These are phyloP conservation scores for Rosa rugosa DNA, from an alignment of 306 rosid genomes.

Conservation along the genomic window DNA sequence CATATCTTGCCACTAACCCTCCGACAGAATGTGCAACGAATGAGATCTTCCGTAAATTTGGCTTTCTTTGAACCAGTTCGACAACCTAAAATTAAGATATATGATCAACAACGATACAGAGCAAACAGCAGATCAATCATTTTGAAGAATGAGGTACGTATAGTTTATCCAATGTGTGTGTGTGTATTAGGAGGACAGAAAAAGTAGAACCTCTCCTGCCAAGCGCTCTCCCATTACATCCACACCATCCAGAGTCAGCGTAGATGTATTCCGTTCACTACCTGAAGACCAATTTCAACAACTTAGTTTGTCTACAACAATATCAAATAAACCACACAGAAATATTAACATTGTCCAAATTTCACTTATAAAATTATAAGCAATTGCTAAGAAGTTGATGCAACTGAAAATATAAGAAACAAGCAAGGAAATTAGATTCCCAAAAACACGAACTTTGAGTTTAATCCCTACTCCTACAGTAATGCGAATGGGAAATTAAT, in stretches of 20 bases:
- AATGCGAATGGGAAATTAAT: neutral
- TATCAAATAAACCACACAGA: neutral
- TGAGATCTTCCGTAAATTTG: conserved; percentile 70
- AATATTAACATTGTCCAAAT: neutral
- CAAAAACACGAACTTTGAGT: conserved; percentile 1
- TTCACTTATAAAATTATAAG: neutral
- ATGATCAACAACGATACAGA: conserved; percentile 12
- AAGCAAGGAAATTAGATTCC: neutral
- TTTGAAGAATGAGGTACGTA: conserved; percentile 5
- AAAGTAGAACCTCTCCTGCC: conserved; percentile 62
- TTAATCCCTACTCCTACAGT: neutral
- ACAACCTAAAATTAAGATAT: conserved; percentile 49
- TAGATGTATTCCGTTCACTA: conserved; percentile 83
- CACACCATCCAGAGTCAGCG: conserved; percentile 79
- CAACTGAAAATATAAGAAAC: neutral
- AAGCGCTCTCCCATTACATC: conserved; percentile 97
- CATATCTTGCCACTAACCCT: conserved; percentile 90
- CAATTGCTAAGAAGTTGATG: neutral
- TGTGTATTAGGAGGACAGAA: neutral
- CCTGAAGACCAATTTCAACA: conserved; percentile 47
- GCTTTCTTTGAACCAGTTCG: conserved; percentile 67
- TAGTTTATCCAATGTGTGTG: neutral
- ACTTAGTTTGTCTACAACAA: conserved; percentile 6
- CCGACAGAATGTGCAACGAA: conserved; percentile 96
- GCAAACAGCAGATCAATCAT: conserved; percentile 8